Base-by-base conservation (phyloP, 495 filamentous ascomycete species). In the Aspergillus bertholletiae region DNA sequence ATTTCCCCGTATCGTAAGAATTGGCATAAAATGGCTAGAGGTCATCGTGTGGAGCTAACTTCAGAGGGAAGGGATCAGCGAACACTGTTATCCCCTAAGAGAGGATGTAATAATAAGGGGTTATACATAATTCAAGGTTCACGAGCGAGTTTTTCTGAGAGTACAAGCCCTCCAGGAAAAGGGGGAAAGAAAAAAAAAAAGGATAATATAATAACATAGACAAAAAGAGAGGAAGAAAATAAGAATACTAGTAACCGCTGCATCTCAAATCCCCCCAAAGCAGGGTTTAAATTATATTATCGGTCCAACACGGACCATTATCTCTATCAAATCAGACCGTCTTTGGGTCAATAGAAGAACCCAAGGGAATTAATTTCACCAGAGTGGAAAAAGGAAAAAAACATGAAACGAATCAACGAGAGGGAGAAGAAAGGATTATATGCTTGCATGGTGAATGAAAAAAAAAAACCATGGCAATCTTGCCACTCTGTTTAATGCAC, bases 321-420 rank as follows among this genome's bases (percentile, higher is more conserved):
- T 51, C 46, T 56, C 56, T 56, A 59, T 50, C 56, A 54, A 54
- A 59, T 54, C 56, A 57, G 55, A 30, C 49, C 20, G 43, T 47
- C 48, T 39, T 18, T 27, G n/a, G 39, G 39, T 43, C 39, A 22
- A 43, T 18, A 43, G 9, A 15, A 43, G 7, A 22, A 43, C 17
- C 26, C n/a, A n/a, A n/a, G n/a, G n/a, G n/a, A n/a, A n/a, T n/a
- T n/a, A n/a, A n/a, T n/a, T n/a, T n/a, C n/a, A n/a, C n/a, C n/a
- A n/a, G n/a, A n/a, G n/a, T n/a, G 40, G 55, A 45, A 51, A 53
- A 62, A 37, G 54, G 41, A 53, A 41, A 60, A 58, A 32, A 23
- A 59, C 46, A 56, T 56, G 54, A 59, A 59, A 63, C 57, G 46
- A 56, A 58, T 54, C 57, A 59, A 63, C 39, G 40, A 46, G 53